phyloP scores from a whole-genome alignment of 345 rosid genomes.

The Viola odorata region DNA sequence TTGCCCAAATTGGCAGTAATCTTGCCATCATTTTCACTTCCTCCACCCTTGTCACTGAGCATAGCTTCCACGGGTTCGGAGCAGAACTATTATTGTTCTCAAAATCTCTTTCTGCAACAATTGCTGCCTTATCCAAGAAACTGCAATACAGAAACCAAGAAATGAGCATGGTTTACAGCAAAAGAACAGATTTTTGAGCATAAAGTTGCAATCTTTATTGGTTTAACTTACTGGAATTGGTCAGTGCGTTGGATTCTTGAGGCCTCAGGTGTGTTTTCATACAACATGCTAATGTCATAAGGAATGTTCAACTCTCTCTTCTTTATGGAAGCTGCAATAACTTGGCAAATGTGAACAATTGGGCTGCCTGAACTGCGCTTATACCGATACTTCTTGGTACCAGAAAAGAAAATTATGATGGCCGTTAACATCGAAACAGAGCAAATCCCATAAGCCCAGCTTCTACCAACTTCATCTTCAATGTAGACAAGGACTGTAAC shows the following conservation, averaged over 20 bases:
- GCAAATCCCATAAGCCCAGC: conserved; percentile 56
- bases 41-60: conserved; percentile 55
- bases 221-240: conserved; percentile 45
- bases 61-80: conserved; percentile 53
- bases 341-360: conserved; percentile 68
- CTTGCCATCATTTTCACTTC: conserved; percentile 57
- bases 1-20: conserved; percentile 63
- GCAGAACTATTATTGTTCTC: conserved; percentile 9
- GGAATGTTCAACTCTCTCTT: conserved; percentile 52
- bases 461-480: conserved; percentile 54
- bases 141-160: conserved; percentile 15
- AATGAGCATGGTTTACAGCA: too few relatives aligned
- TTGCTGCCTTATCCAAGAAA: conserved; percentile 56
- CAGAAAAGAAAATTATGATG: conserved; percentile 46
- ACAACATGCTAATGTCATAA: conserved; percentile 36
- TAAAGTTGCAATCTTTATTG: too few relatives aligned
- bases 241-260: conserved; percentile 52
- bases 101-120: conserved; percentile 39
- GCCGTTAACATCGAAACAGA: conserved; percentile 58
- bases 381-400: conserved; percentile 58
- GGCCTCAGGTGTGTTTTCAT: conserved; percentile 43
- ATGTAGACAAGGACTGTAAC: conserved; percentile 64
- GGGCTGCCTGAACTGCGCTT: conserved; percentile 78
- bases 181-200: too few relatives aligned
- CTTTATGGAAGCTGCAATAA: conserved; percentile 50